These are phyloP conservation scores for Ormosia semicastrata DNA, from an alignment of 306 rosid species.

Conservation along the genomic window DNA sequence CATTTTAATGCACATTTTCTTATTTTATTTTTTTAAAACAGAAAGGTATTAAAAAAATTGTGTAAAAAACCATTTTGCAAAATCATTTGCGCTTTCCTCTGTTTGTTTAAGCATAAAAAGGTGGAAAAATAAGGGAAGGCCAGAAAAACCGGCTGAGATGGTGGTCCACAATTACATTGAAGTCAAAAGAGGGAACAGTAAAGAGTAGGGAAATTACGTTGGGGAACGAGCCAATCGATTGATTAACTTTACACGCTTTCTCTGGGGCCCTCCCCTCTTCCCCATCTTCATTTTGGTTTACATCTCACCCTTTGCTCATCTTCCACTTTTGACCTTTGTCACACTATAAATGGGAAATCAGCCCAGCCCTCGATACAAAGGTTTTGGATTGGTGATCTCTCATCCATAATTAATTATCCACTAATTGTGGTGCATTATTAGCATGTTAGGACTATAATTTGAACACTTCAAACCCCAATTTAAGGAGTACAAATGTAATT, in stretches of 20 bases:
- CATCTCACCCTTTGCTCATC: constrained; percentile 15
- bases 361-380: neutral
- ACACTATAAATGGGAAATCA: neutral
- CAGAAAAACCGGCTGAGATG: neutral
- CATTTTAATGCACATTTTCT: too few species aligned
- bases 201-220: constrained; percentile 3
- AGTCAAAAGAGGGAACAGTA: constrained; percentile 42
- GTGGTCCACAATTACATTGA: constrained; percentile 5
- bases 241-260: constrained; percentile 1
- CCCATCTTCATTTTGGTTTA: neutral
- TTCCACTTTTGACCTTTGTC: constrained; percentile 26
- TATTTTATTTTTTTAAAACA: too few species aligned
- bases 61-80: too few species aligned
- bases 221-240: constrained; percentile 41
- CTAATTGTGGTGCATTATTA: too few species aligned
- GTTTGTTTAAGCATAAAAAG: constrained; percentile 10
- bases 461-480: too few species aligned
- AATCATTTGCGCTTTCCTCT: too few species aligned
- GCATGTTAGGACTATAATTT: too few species aligned
- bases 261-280: neutral
- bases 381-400: neutral
- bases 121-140: neutral
- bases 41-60: too few species aligned
- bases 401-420: too few species aligned
- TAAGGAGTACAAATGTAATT: too few species aligned